Evolutionary conservation across 495 filamentous ascomycete species (phyloP), one percentile per base, ranked within the genome.

Genomic region (Penicillium argentinense): DNA sequence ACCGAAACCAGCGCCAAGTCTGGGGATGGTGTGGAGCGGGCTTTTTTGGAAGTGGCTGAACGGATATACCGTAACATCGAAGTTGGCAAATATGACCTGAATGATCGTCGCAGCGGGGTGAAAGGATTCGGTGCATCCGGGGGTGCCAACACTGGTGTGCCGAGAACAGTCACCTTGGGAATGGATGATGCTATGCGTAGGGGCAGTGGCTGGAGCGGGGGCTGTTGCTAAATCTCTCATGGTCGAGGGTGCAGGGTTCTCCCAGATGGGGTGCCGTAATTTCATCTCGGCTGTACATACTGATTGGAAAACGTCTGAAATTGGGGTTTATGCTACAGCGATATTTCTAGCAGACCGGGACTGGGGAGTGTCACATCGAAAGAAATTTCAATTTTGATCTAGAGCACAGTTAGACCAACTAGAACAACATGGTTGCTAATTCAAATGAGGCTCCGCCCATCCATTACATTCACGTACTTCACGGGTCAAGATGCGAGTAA

Each of bases 1-100:
- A 88, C 97, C 38, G 93, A 98, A 71, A 98, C 93, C n/a, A 86
- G 81, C 45, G 93, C 93, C 27, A 98, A 96, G 72, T 90, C 82
- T 27, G 93, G 93, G 17, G 89, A 93, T 63, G 87, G 87, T 16
- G 93, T 98, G 25, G 93, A 98, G 66, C 76, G 82, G 47, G 93
- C 93, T 3, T 98, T 98, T 57, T 77, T 95, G 60, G 83, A 93
- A 57, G 90, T 96, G 24, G 91, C 93, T 25, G 87, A 95, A 71
- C 77, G 89, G 54, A 97, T 98, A 51, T 95, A 91, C 71, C 81
- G 88, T 64, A 97, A 96, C 66, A 95, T 98, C 45, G 89, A 95
- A 69, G 83, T 85, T 17, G 93, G 93, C 3, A 88, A 80, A 58
- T 97, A 97, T 67, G 91, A 97, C 67, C 73, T 98, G 52, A 95